Evolutionary conservation across 257 asterid species (phyloP).

Genomic region (Knoxia roxburghii): DNA sequence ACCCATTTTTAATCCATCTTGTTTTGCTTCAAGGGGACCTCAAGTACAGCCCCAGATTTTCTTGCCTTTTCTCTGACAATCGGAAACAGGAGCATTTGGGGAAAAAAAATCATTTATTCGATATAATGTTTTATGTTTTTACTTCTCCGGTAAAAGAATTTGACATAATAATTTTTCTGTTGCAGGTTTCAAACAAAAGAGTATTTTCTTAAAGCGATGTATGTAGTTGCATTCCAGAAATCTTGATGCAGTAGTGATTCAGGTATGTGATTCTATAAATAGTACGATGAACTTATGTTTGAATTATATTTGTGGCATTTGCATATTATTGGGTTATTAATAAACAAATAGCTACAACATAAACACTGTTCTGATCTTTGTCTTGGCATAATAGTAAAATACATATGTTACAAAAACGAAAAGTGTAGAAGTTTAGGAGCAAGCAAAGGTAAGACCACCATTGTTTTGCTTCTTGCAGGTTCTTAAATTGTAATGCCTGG

Average conservation of each 20-base stretch:
- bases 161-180: too few relatives aligned
- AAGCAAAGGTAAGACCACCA: neutral
- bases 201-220: too few relatives aligned
- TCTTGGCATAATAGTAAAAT: neutral
- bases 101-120: too few relatives aligned
- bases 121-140: too few relatives aligned
- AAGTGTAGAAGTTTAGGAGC: neutral
- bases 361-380: neutral
- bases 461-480: neutral
- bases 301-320: neutral
- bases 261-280: too few relatives aligned
- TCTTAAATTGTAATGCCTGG: neutral
- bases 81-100: slow-evolving; percentile 81
- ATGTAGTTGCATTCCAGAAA: too few relatives aligned
- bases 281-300: neutral
- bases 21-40: slow-evolving; percentile 34
- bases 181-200: too few relatives aligned
- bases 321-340: neutral
- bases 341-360: neutral
- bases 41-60: slow-evolving; percentile 43
- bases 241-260: too few relatives aligned
- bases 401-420: neutral
- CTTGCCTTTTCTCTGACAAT: slow-evolving; percentile 70
- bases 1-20: too few relatives aligned
- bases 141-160: too few relatives aligned